Conservation (phyloP, 805 yeast species). For the Pichia insulana region DNA sequence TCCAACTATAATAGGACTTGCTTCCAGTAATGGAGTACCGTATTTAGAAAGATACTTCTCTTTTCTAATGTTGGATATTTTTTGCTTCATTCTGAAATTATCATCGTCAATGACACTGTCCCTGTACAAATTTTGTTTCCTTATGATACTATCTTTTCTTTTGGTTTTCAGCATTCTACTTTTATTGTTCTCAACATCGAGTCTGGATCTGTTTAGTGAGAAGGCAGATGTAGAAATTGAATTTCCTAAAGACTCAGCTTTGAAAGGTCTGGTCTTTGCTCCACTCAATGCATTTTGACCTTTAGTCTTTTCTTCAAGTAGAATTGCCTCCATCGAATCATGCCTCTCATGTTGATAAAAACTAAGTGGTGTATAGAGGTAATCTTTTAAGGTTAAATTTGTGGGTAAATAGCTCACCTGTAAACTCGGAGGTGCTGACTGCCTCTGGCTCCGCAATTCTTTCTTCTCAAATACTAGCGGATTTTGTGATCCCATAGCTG, state of each 20-base stretch:
- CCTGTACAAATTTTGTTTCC: conserved; percentile 1
- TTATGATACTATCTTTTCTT: conserved; percentile 5
- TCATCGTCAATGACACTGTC: not conserved
- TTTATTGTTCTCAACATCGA: not conserved
- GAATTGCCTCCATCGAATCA: not conserved
- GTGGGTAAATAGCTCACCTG: conserved; percentile 9
- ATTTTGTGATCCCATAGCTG: conserved; percentile 1
- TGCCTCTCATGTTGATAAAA: conserved; percentile 10
- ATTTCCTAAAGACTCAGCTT: conserved; percentile 3
- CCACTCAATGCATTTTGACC: not conserved
- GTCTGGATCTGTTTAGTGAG: not conserved
- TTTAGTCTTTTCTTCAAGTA: conserved; percentile 1
- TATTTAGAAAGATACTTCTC: conserved; percentile 3
- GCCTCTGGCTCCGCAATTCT: conserved; percentile 4
- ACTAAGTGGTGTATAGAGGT: conserved; percentile 11
- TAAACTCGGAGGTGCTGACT: conserved; percentile 9
- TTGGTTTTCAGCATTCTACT: conserved; percentile 3
- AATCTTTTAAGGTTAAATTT: conserved; percentile 10
- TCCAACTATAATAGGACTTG: not conserved
- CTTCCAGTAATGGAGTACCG: conserved; percentile 4
- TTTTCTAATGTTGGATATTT: not conserved
- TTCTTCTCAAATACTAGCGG: not conserved
- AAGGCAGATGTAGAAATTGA: conserved; percentile 8
- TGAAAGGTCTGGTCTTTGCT: conserved; percentile 1
- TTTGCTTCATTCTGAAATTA: not conserved